Conservation (phyloP, 1,284 basidiomycete species). For the Athelia sp. region DNA sequence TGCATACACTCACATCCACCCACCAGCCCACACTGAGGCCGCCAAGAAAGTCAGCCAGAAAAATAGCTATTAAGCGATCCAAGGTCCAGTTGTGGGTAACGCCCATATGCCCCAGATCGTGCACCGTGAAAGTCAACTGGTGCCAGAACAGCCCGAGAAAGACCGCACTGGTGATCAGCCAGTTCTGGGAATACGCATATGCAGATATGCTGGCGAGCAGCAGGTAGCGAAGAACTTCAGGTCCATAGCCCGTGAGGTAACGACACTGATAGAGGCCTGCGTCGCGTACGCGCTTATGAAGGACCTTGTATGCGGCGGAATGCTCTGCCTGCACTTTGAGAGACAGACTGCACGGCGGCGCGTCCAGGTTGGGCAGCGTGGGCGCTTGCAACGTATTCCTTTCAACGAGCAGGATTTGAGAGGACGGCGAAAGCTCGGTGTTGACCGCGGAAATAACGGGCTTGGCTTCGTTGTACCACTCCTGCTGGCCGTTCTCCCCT, state of each 20-base stretch:
- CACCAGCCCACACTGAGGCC: conserved; percentile 97
- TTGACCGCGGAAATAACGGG: conserved; percentile 35
- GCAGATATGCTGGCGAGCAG: conserved; percentile 58
- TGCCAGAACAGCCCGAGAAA: conserved; percentile 92
- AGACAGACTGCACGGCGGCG: conserved; percentile 50
- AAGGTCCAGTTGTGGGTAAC: conserved; percentile 84
- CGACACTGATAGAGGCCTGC: conserved; percentile 86
- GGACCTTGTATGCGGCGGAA: conserved; percentile 74
- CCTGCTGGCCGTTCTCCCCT: conserved; percentile 34
- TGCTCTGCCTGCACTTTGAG: conserved; percentile 64
- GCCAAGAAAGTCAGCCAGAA: conserved; percentile 86
- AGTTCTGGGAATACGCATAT: conserved; percentile 59
- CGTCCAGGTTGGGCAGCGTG: conserved; percentile 44
- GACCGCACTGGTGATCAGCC: conserved; percentile 68
- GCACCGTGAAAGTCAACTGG: conserved; percentile 88
- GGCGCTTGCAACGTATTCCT: conserved; percentile 33
- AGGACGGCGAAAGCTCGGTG: conserved; percentile 32
- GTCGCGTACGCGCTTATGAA: conserved; percentile 72
- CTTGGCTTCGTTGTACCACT: conserved; percentile 62
- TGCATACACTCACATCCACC: conserved; percentile 75
- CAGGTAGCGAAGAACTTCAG: conserved; percentile 77
- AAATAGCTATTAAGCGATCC: conserved; percentile 79
- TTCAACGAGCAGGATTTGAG: conserved; percentile 61
- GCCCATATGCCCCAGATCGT: conserved; percentile 94
- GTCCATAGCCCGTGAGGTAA: conserved; percentile 86